Conservation (phyloP, 2,329 filamentous ascomycete genomes). For the Diplodia intermedia region DNA sequence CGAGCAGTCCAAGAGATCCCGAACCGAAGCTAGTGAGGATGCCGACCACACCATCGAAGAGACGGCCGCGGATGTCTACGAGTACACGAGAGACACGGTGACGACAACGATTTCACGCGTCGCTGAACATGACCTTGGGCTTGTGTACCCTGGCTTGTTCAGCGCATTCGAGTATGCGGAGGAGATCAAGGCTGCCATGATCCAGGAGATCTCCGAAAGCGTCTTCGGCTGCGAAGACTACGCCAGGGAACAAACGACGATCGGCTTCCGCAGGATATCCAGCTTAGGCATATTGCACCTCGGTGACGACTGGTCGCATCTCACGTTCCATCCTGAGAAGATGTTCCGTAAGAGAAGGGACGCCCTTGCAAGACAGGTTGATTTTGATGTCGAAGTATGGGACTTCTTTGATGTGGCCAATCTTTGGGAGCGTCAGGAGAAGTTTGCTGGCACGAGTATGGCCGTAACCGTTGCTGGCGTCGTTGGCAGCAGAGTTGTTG, state of each 20-base stretch:
- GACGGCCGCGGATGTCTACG: slow-evolving; percentile 84
- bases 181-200: slow-evolving; percentile 88
- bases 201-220: slow-evolving; percentile 81
- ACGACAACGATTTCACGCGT: slow-evolving; percentile 77
- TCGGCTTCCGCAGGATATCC: slow-evolving; percentile 86
- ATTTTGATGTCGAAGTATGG: slow-evolving; percentile 84
- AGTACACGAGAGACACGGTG: slow-evolving; percentile 78
- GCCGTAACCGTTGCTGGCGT: slow-evolving; percentile 90
- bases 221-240: slow-evolving; percentile 84
- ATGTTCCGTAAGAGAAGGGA: slow-evolving; percentile 92
- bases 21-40: slow-evolving; percentile 78
- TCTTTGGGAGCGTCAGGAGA: slow-evolving; percentile 89
- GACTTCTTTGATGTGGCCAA: slow-evolving; percentile 92
- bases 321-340: slow-evolving; percentile 87
- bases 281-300: slow-evolving; percentile 87
- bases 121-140: slow-evolving; percentile 77
- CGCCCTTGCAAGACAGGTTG: slow-evolving; percentile 79
- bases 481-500: slow-evolving; percentile 79
- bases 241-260: slow-evolving; percentile 77
- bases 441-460: slow-evolving; percentile 92
- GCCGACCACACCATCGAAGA: slow-evolving; percentile 84
- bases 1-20: slow-evolving; percentile 82
- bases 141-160: slow-evolving; percentile 86
- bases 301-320: slow-evolving; percentile 76
- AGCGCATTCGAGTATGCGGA: slow-evolving; percentile 91